Percentiles rank a stretch among this genome's conserved stretches.
These are phyloP conservation scores for Lactifluus echinatus DNA, from an alignment of 768 basidiomycete species.

Conservation along the genomic window DNA sequence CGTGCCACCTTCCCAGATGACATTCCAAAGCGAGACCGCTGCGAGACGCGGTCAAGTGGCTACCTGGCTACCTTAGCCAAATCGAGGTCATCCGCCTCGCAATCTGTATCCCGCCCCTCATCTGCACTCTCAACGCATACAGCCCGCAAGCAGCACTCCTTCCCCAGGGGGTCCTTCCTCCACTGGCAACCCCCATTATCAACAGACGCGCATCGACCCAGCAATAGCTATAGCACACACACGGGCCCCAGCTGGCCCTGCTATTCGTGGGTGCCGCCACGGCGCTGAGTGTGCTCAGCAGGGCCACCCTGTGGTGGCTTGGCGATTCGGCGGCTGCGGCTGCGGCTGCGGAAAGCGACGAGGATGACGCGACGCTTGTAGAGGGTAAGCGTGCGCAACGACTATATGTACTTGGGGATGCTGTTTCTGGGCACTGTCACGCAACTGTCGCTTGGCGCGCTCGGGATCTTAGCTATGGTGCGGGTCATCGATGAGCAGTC, in stretches of 20 bases:
- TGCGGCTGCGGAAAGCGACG: no score
- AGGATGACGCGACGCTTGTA: constrained; percentile 11
- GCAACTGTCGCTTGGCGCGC: constrained; percentile 7
- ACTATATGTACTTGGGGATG: not conserved
- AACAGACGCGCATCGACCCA: not conserved
- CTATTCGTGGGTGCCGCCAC: constrained; percentile 8
- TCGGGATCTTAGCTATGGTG: constrained; percentile 17
- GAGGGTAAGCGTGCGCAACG: not conserved
- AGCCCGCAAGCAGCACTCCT: not conserved
- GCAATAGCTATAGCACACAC: not conserved
- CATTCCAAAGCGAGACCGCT: no score
- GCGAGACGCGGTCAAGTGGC: no score
- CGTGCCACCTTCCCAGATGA: no score
- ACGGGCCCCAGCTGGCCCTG: constrained; percentile 5
- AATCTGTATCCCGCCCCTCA: constrained; percentile 16
- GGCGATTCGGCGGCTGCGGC: not conserved
- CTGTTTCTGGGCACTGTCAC: constrained; percentile 5
- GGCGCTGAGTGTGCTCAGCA: constrained; percentile 6
- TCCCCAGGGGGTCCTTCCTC: not conserved
- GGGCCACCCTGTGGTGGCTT: constrained; percentile 4
- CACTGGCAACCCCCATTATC: no score
- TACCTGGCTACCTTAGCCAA: constrained; percentile 12
- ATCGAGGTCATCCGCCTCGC: constrained; percentile 16
- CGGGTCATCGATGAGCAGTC: constrained; percentile 1
- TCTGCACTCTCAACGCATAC: constrained; percentile 16